Evolutionary conservation across 805 yeast genomes (phyloP).

Genomic region (Wilhelminamyces savonicus): DNA sequence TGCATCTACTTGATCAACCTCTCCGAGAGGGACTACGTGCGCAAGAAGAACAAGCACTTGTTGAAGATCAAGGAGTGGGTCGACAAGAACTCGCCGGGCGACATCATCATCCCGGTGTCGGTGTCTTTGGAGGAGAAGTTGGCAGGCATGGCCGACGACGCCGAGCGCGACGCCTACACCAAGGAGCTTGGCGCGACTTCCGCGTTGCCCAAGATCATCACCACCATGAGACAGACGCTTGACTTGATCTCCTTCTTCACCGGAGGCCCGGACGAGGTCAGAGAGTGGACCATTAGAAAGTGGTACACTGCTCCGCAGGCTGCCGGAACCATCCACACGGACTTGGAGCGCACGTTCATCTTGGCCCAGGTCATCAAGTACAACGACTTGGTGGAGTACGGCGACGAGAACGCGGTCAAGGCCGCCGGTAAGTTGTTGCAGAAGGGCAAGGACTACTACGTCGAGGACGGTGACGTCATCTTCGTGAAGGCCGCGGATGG

Average conservation of each 20-base stretch:
- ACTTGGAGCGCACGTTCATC: constrained; percentile 89
- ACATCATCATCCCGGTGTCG: constrained; percentile 83
- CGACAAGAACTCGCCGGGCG: constrained; percentile 77
- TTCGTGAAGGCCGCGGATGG: constrained; percentile 94
- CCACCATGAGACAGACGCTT: constrained; percentile 79
- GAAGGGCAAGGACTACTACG: constrained; percentile 93
- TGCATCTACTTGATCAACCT: constrained; percentile 87
- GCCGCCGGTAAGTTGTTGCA: constrained; percentile 83
- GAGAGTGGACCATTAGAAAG: constrained; percentile 95
- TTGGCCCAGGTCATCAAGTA: constrained; percentile 90
- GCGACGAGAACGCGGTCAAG: constrained; percentile 76
- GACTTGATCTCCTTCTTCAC: constrained; percentile 92
- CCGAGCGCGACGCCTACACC: constrained; percentile 64
- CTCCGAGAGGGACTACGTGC: constrained; percentile 80
- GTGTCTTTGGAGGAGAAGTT: constrained; percentile 72
- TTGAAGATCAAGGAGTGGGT: constrained; percentile 86
- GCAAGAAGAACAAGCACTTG: constrained; percentile 85
- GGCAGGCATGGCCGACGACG: constrained; percentile 76
- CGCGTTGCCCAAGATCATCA: constrained; percentile 81
- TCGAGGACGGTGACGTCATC: constrained; percentile 91
- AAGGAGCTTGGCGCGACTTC: constrained; percentile 65
- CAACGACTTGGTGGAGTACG: constrained; percentile 63
- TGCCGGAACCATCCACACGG: constrained; percentile 96
- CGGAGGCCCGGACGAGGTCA: constrained; percentile 91
- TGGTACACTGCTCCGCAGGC: constrained; percentile 98